Evolutionary conservation across 306 rosid species (phyloP).

Genomic region (Erythrophleum fordii): DNA sequence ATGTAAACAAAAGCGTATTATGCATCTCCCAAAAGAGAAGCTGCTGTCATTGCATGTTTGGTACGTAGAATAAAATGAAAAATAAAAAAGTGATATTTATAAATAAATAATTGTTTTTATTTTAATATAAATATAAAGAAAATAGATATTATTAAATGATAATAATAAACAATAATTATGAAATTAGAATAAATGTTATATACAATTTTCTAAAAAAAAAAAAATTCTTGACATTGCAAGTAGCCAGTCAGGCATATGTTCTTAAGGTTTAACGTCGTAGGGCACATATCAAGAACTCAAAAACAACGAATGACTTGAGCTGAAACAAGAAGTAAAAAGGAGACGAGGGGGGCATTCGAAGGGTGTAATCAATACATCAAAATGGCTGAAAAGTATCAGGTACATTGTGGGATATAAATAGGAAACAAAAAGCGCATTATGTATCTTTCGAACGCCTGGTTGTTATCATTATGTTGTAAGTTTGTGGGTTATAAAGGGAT

Average conservation of each 20-base stretch:
- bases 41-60: not conserved
- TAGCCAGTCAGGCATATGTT: too few species aligned
- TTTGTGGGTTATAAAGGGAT: conserved; percentile 16
- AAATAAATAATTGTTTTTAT: too few species aligned
- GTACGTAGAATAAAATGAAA: too few species aligned
- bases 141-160: too few species aligned
- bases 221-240: too few species aligned
- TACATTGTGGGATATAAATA: not conserved
- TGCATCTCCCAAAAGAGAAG: conserved; percentile 2
- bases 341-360: too few species aligned
- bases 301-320: not conserved
- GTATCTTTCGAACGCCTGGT: not conserved
- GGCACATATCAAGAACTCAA: not conserved
- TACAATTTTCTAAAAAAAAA: too few species aligned
- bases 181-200: too few species aligned
- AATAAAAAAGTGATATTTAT: too few species aligned
- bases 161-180: too few species aligned
- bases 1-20: not conserved
- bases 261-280: too few species aligned
- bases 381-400: not conserved
- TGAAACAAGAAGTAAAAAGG: not conserved
- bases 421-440: not conserved
- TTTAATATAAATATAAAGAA: too few species aligned
- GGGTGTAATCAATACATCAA: not conserved
- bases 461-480: not conserved